Conservation (phyloP, 1,284 basidiomycete species). For the Tilletiaria anomala region DNA sequence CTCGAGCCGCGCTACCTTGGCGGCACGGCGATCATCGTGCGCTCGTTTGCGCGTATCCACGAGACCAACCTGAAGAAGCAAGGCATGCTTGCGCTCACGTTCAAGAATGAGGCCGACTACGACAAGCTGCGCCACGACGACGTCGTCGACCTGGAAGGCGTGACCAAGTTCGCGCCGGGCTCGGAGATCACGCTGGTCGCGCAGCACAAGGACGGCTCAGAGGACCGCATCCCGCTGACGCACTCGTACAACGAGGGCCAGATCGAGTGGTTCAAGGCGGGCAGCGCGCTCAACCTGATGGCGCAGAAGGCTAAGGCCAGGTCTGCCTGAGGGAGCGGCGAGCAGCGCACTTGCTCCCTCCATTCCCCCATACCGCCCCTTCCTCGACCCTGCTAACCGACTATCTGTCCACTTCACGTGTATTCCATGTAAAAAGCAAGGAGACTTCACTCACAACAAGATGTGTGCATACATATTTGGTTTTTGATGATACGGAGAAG, state of each 20-base stretch:
- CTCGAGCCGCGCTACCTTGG: conserved; percentile 95
- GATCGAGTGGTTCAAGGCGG: conserved; percentile 39
- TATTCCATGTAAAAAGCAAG: no score
- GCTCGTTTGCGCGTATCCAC: conserved; percentile 96
- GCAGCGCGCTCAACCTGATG: no score
- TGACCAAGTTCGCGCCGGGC: conserved; percentile 31
- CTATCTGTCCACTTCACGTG: no score
- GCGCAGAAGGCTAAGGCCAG: no score
- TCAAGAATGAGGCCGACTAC: conserved; percentile 34
- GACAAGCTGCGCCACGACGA: conserved; percentile 34
- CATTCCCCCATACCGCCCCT: conserved; percentile 1
- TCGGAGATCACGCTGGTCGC: conserved; percentile 25
- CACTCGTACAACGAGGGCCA: conserved; percentile 39
- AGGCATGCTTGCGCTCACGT: conserved; percentile 34
- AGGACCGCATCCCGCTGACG: conserved; percentile 28
- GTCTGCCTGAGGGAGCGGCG: no score
- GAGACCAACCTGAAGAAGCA: conserved; percentile 42
- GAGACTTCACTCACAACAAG: no score
- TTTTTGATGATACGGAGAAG: no score
- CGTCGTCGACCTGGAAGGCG: conserved; percentile 28
- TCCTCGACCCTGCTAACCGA: no score
- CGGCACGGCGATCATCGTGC: conserved; percentile 83
- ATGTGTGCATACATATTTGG: no score
- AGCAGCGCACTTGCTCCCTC: not conserved
- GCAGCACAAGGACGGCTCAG: conserved; percentile 36